Evolutionary conservation across 257 asterid genomes (phyloP).

Genomic region (Lavandula angustifolia): DNA sequence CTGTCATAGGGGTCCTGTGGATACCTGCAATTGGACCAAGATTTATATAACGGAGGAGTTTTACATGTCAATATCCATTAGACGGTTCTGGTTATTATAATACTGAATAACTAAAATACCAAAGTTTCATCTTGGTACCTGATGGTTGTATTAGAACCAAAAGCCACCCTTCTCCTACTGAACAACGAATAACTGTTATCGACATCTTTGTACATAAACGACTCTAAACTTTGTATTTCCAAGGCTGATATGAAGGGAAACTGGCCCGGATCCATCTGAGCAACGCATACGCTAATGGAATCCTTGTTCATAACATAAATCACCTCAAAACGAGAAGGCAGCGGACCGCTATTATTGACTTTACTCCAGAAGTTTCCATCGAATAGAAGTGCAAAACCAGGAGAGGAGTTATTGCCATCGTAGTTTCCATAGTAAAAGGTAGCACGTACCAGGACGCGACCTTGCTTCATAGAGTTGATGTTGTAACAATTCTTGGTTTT

Average conservation of each 20-base stretch:
- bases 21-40: slow-evolving; percentile 33
- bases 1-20: slow-evolving; percentile 51
- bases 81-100: too few species aligned
- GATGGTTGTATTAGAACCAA: slow-evolving; percentile 49
- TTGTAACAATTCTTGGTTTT: slow-evolving; percentile 53
- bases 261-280: slow-evolving; percentile 33
- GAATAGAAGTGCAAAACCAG: slow-evolving; percentile 53
- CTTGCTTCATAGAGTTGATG: slow-evolving; percentile 23
- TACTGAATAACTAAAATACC: too few species aligned
- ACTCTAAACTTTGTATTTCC: too few species aligned
- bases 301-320: too few species aligned
- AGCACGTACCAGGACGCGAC: slow-evolving; percentile 54
- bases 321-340: too few species aligned
- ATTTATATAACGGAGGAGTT: too few species aligned
- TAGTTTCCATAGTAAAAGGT: slow-evolving; percentile 68
- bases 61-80: too few species aligned
- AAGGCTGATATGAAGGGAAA: slow-evolving; percentile 59
- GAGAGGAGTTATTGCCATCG: slow-evolving; percentile 53
- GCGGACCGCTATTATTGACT: too few species aligned
- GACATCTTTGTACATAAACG: slow-evolving; percentile 42
- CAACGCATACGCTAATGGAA: slow-evolving; percentile 41
- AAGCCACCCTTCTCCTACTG: slow-evolving; percentile 47
- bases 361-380: slow-evolving; percentile 57
- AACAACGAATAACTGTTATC: slow-evolving; percentile 37
- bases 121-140: slow-evolving; percentile 33